Evolutionary conservation across 257 asterid genomes (phyloP), one percentile per base, ranked within the genome.

Genomic region (Pogostemon cablin): DNA sequence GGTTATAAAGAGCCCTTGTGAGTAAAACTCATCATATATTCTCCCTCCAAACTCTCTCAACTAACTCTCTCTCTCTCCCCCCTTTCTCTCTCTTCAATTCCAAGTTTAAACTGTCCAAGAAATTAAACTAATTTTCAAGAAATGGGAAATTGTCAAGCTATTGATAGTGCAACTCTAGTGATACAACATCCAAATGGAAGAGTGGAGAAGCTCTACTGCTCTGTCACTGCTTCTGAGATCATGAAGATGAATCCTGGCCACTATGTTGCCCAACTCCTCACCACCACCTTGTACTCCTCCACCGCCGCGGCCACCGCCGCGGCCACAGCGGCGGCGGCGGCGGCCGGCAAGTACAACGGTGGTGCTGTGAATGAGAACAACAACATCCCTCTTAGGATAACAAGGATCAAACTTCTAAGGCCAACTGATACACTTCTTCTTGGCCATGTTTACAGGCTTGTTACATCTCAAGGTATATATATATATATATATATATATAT

Each of bases 91-190:
- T 67, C 69, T 62, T 42, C 73, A 44, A 38, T 52, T 52, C 57
- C 8, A 50, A 52, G 17, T 52, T 11, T 8, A 43, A 61, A 54
- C 3, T 7, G 39, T 1, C 3, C 11, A 10, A 3, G 1, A 39
- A 7, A 44, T 3, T 4, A 35, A 38, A 41, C 4, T 38, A n/a
- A 58, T 10, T 0, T 3, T 38, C 9, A 55, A 58, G 58, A 78
- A 67, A 92, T 92, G 98, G 98, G 98, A 4, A 93, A 93, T 64
- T 93, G 97, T 75, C 98, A 93, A 77, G 97, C 98, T 60, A 85
- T 93, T 52, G 98, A 93, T 70, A 88, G 83, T 76, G 98, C 96
- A 62, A 77, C 84, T 62, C 66, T 88, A 7, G 67, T 78, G 3
- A 58, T 93, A 3, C 98, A 93, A 68, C 90, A 90, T 42, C 96